phyloP scores from a whole-genome alignment of 106 monocot species.

The Dactylorhiza incarnata region DNA sequence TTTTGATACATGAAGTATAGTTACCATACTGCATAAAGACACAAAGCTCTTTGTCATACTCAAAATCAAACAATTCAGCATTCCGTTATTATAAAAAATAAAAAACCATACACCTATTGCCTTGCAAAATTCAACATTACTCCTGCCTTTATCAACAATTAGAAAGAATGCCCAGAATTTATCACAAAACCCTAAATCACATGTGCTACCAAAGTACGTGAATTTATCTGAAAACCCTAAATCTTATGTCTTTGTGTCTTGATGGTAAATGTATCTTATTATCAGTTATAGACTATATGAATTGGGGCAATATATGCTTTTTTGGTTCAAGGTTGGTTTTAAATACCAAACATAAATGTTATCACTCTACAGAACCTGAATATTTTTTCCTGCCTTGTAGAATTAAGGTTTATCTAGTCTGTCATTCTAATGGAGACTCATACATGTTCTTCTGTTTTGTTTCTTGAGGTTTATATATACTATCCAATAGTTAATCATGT shows the following conservation, averaged over 20 bases:
- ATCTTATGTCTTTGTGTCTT: neutral
- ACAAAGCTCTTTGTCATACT: too few species aligned
- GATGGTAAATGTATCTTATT: neutral
- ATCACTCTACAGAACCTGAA: neutral
- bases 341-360: neutral
- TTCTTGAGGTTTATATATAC: neutral
- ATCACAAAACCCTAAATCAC: neutral
- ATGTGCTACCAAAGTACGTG: neutral
- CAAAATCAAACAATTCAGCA: too few species aligned
- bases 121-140: too few species aligned
- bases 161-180: neutral
- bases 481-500: neutral
- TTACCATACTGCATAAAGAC: neutral
- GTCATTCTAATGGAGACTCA: neutral
- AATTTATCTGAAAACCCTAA: too few species aligned
- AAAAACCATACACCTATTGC: too few species aligned
- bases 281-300: neutral
- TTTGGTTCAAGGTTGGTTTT: conserved; percentile 1
- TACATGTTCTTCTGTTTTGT: neutral
- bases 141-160: neutral
- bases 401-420: too few species aligned
- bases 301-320: neutral
- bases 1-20: neutral
- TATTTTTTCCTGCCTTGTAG: neutral
- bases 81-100: too few species aligned